Base-by-base conservation (phyloP, 768 basidiomycete genomes). In the Podaxis sp. region DNA sequence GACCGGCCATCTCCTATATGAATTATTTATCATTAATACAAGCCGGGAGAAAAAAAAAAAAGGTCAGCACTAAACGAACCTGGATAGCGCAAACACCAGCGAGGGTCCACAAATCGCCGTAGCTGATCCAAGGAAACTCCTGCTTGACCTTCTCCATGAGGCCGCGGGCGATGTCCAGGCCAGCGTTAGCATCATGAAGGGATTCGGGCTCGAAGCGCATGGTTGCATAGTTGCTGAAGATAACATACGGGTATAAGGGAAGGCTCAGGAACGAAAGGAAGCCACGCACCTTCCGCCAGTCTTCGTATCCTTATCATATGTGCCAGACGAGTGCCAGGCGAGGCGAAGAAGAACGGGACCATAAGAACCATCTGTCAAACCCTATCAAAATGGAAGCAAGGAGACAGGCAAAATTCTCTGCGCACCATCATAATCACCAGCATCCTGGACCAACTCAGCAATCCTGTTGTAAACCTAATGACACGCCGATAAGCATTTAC, bases 121-220 rank as follows among this genome's bases (percentile, higher is more conserved):
- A 98, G 61, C 85, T 90, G 65, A 98, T 97, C 93, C 95, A 95
- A 0, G 87, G 82, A 79, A 90, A 93, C 67, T 96, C 85, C 56
- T 86, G 69, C 79, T 98, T 95, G 70, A 98, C 73, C 59, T 89
- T 82, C 70, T 97, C 91, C 85, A 98, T 88, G 61, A 91, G 72
- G 4, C 73, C 79, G 60, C 96, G 91, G 42, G 93, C 95, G 57
- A 93, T 70, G 62, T 89, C 74, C 57, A 96, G 79, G 27, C 94
- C 94, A 27, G 84, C 84, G 74, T 96, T 96, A 53, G 93, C 94
- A 37, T 78, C 84, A 70, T 98, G 94, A 28, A 81, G 70, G 10
- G 94, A 70, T 72, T 98, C 96, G 42, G 96, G 91, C 57, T 86
- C 84, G 75, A 98, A 99, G 59, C 96, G 90, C 96, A 99, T 99